Percentiles rank a stretch among this genome's conserved stretches.
phyloP scores from a whole-genome alignment of 2,329 filamentous ascomycete genomes.

The Passalora sequoiae region DNA sequence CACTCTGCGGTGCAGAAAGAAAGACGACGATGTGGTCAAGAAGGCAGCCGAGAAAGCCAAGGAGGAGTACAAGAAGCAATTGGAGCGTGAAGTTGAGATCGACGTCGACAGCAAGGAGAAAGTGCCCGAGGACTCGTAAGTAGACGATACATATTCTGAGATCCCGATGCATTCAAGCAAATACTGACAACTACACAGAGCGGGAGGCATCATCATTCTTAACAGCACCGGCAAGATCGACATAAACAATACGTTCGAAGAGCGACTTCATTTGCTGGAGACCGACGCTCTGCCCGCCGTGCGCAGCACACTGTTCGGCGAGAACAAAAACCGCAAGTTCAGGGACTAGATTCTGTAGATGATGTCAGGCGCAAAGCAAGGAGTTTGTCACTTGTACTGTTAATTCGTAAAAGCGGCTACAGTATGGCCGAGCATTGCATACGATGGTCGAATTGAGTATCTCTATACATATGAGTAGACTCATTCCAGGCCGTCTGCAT shows the following conservation, averaged over 20 bases:
- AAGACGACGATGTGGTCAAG: constrained; percentile 69
- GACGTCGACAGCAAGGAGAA: constrained; percentile 73
- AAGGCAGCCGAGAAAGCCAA: constrained; percentile 72
- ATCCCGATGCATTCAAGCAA: background rate
- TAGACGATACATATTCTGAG: constrained; percentile 27
- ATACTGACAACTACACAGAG: constrained; percentile 49
- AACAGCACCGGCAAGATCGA: constrained; percentile 89
- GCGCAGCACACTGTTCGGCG: constrained; percentile 80
- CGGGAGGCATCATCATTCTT: constrained; percentile 75
- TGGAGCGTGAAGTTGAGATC: constrained; percentile 58
- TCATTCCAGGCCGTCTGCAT: no score
- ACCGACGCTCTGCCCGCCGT: constrained; percentile 78
- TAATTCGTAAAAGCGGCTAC: no score
- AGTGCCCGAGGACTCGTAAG: constrained; percentile 78
- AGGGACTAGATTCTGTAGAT: constrained; percentile 59
- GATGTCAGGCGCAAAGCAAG: background rate
- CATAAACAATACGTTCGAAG: constrained; percentile 97
- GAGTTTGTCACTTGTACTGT: constrained; percentile 1
- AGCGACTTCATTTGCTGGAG: constrained; percentile 79
- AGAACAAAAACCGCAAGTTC: constrained; percentile 95
- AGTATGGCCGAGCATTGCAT: no score
- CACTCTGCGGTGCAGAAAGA: constrained; percentile 68
- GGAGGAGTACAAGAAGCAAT: constrained; percentile 76
- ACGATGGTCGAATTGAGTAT: no score
- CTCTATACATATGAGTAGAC: no score